phyloP scores from a whole-genome alignment of 495 filamentous ascomycete genomes.

The Saxophila tyrrhenica region DNA sequence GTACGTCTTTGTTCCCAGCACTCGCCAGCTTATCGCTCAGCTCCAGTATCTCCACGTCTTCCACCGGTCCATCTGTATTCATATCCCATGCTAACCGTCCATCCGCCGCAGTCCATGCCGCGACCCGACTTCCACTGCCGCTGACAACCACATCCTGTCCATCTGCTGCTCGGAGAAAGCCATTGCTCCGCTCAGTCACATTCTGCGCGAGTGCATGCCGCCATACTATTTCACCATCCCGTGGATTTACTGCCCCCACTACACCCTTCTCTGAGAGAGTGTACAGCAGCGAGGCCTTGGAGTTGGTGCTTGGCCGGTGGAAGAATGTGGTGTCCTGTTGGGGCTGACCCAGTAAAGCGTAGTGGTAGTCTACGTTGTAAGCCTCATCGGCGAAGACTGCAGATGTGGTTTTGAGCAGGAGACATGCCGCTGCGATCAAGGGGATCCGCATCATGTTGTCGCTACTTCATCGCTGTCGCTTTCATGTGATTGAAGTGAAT shows the following conservation, averaged over 20 bases:
- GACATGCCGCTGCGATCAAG: constrained; percentile 5
- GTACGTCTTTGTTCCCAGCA: constrained; percentile 49
- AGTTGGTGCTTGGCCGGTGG: constrained; percentile 67
- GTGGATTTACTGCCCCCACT: constrained; percentile 80
- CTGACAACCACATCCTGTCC: constrained; percentile 62
- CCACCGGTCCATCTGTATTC: constrained; percentile 47
- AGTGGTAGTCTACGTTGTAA: constrained; percentile 84
- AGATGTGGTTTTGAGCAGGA: constrained; percentile 26
- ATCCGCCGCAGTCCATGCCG: constrained; percentile 73
- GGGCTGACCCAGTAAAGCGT: constrained; percentile 74
- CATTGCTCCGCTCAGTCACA: constrained; percentile 19
- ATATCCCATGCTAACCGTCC: constrained; percentile 68
- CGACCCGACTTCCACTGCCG: constrained; percentile 53
- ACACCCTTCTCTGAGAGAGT: constrained; percentile 73
- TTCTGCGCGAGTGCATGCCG: constrained; percentile 51
- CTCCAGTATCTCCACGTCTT: constrained; percentile 71
- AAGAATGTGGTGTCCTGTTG: constrained; percentile 82
- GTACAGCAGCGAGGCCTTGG: constrained; percentile 82
- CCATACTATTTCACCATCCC: constrained; percentile 76
- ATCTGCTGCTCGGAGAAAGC: constrained; percentile 59
- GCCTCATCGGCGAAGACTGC: constrained; percentile 88
- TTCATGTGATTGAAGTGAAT: too few species aligned
- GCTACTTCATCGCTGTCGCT: not conserved
- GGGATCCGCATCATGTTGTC: constrained; percentile 4
- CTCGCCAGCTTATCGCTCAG: constrained; percentile 43